Evolutionary conservation across 2,329 filamentous ascomycete genomes (phyloP), one percentile per base, ranked within the genome.

Genomic region (Clonostachys byssicola): DNA sequence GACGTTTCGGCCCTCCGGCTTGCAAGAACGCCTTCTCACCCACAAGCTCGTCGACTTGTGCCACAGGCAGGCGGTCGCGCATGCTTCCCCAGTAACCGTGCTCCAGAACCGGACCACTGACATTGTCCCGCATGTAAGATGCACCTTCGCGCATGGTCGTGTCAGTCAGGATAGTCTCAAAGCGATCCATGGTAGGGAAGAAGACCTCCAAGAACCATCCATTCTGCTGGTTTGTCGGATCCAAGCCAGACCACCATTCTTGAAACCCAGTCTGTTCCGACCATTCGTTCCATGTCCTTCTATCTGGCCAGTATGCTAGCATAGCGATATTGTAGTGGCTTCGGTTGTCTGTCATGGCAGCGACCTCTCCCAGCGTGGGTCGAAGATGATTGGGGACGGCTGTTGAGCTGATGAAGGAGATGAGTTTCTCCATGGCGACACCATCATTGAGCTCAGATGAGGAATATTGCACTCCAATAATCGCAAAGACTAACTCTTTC

Each of bases 41-140:
- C 1, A 52, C 44, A 3, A 73, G 52, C 5, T 49, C 46, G 51
- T 71, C 63, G 20, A 57, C 63, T 51, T 74, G 71, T 6, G 64
- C 56, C 4, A 56, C 54, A 4, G 71, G 59, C 13, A 74, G 48
- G 5, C 71, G 63, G 50, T 74, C 70, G 13, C 70, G 61, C 69
- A 72, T 71, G 52, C 67, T 71, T 3, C 70, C 72, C 68, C 69
- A 74, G 51, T 74, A 74, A 2, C 60, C 66, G 51, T 74, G 71
- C 54, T 74, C 67, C 36, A 60, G 52, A 14, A 75, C 57, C 33
- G 60, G 58, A 0, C 66, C 67, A 16, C 62, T 66, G 5, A 70
- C 56, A 3, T 50, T 49, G 6, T 64, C 60, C 5, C 64, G 52
- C 68, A 74, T 66, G 49, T 70, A 56, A 7, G 66, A 68, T 9